A percentile compares a stretch with the other conserved stretches of the same genome.
phyloP scores from a whole-genome alignment of 2,329 filamentous ascomycete genomes.

The Cercospora sp. region DNA sequence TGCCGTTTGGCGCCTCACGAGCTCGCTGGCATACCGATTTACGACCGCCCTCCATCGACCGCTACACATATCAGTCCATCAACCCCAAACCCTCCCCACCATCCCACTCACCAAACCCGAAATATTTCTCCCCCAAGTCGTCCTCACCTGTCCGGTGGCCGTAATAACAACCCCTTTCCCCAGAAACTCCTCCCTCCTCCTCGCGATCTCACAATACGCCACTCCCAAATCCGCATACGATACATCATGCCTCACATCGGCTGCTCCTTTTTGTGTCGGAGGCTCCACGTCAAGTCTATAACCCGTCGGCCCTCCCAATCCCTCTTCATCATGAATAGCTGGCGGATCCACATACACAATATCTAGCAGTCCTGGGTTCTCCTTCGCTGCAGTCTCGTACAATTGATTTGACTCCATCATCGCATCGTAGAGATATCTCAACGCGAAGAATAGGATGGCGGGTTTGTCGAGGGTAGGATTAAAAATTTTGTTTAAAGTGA shows the following conservation, averaged over 20 bases:
- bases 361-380: not conserved
- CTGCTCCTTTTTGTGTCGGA: not conserved
- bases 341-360: slow-evolving; percentile 9
- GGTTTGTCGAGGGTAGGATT: not conserved
- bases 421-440: slow-evolving; percentile 1
- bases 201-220: slow-evolving; percentile 5
- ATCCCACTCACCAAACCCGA: not conserved
- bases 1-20: too few relatives aligned
- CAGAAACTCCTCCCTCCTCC: not conserved
- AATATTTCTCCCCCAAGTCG: slow-evolving; percentile 4
- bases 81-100: not conserved
- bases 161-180: not conserved
- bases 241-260: not conserved
- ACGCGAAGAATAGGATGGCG: not conserved
- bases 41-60: not conserved
- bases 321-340: slow-evolving; percentile 7
- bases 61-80: not conserved
- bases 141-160: not conserved
- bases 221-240: slow-evolving; percentile 7
- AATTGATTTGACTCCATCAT: not conserved
- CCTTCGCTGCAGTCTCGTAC: not conserved
- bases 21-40: not conserved
- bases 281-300: slow-evolving; percentile 3
- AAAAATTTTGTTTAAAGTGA: not conserved
- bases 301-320: not conserved